Evolutionary conservation across 2,329 filamentous ascomycete species (phyloP), one percentile per base, ranked within the genome.

Genomic region (Fusarium sp.): DNA sequence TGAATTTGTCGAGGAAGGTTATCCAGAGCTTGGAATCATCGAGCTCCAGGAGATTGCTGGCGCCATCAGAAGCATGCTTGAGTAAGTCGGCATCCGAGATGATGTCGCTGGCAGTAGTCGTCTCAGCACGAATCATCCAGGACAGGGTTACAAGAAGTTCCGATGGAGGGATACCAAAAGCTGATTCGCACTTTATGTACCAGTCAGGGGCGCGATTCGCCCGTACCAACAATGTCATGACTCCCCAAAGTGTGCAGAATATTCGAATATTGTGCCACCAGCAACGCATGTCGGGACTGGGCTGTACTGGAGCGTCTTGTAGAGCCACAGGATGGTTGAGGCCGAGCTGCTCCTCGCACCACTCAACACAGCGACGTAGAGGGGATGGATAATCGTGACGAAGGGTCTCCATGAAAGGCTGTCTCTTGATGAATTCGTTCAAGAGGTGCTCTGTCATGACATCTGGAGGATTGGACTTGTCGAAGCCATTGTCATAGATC

Each of bases 121-220:
- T 28, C 26, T 71, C 62, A 12, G 52, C 53, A 23, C 71, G 61
- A 52, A 74, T 62, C 60, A 74, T 68, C 71, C 71, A 73, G 9
- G 63, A 70, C 7, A 73, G 36, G 6, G 54, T 73, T 24, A 65
- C 62, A n/a, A 73, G 70, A 20, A 73, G 70, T 55, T 73, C 71
- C 4, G 71, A 69, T 12, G 71, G 51, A 42, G 68, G 65, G 20
- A 73, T 73, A 3, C 70, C 71, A 14, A 73, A 57, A 17, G 70
- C 68, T 32, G 57, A 60, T 36, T 73, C 71, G 49, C 70, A 74
- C 26, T 63, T 28, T 5, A 8, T 24, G 24, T 69, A 73, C 71
- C 71, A 73, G 7, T 47, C 40, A 12, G 71, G 71, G 2, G 59
- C 57, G 19, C 28, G 36, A 19, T 57, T 54, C 20, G 65, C 54